A percentile compares a stretch with the other conserved stretches of the same genome.
These are phyloP conservation scores for Eucalyptus albens DNA, from an alignment of 345 rosid genomes.

Conservation along the genomic window DNA sequence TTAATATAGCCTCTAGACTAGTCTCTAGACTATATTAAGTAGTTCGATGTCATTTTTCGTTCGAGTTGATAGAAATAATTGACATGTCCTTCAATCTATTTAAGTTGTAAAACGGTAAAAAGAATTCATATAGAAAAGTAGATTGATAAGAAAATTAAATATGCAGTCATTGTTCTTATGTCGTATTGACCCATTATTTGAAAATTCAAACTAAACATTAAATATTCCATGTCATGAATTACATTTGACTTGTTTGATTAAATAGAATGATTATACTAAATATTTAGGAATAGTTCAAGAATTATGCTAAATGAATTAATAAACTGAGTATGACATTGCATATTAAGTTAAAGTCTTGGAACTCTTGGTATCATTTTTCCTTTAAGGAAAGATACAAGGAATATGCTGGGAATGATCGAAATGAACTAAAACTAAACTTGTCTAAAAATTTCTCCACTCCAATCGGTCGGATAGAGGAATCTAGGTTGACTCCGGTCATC, in stretches of 20 bases:
- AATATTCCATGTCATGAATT: background rate
- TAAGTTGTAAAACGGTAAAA: background rate
- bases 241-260: background rate
- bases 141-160: background rate
- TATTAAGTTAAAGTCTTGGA: background rate
- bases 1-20: background rate
- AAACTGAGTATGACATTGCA: background rate
- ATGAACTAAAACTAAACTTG: background rate
- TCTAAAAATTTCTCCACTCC: background rate
- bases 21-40: background rate
- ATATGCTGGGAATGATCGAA: background rate
- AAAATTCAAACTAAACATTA: background rate
- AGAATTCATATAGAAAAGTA: background rate
- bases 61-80: background rate
- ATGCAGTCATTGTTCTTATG: background rate
- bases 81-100: background rate
- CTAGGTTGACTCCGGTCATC: background rate
- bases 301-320: too few species aligned
- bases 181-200: background rate
- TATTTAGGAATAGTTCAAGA: background rate
- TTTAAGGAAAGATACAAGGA: background rate
- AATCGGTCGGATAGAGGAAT: background rate
- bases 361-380: background rate
- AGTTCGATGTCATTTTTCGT: background rate
- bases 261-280: accelerated